Evolutionary conservation across 352 stramenopile genomes (phyloP).

Genomic region (Globisporangium okanoganense): DNA sequence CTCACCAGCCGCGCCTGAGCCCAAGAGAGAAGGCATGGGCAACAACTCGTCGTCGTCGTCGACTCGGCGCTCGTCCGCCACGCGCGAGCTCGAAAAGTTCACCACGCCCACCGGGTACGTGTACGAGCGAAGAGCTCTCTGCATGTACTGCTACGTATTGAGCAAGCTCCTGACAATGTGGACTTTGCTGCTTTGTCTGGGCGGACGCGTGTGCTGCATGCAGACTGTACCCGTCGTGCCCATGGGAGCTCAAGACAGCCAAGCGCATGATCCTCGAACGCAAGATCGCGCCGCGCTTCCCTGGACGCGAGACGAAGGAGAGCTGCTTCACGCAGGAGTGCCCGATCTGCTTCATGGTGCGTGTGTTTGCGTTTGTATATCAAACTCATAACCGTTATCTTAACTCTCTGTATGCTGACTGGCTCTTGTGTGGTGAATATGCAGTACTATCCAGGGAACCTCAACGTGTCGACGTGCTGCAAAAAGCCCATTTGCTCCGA

Average conservation of each 20-base stretch:
- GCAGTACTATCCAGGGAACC: slow-evolving; percentile 57
- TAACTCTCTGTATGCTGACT: neutral
- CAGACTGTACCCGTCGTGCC: slow-evolving; percentile 75
- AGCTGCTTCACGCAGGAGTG: slow-evolving; percentile 69
- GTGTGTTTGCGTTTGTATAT: neutral
- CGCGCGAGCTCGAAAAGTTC: slow-evolving; percentile 67
- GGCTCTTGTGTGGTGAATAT: neutral
- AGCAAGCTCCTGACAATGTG: neutral
- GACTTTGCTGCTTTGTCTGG: neutral
- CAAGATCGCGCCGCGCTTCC: slow-evolving; percentile 73
- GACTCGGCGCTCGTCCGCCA: slow-evolving; percentile 29
- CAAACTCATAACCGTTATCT: neutral
- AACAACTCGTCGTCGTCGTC: slow-evolving; percentile 57
- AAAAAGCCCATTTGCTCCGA: slow-evolving; percentile 74
- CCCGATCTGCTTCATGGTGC: slow-evolving; percentile 82
- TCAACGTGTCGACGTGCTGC: slow-evolving; percentile 62
- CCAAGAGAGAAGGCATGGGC: slow-evolving; percentile 33
- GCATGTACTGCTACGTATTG: neutral
- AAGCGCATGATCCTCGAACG: slow-evolving; percentile 64
- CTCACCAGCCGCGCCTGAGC: neutral
- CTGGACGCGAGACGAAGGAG: slow-evolving; percentile 54
- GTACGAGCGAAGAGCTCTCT: neutral
- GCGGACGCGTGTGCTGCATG: neutral
- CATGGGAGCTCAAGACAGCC: slow-evolving; percentile 64
- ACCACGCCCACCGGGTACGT: slow-evolving; percentile 54